phyloP scores from a whole-genome alignment of 78 protist species.

The Guillardia theta region DNA sequence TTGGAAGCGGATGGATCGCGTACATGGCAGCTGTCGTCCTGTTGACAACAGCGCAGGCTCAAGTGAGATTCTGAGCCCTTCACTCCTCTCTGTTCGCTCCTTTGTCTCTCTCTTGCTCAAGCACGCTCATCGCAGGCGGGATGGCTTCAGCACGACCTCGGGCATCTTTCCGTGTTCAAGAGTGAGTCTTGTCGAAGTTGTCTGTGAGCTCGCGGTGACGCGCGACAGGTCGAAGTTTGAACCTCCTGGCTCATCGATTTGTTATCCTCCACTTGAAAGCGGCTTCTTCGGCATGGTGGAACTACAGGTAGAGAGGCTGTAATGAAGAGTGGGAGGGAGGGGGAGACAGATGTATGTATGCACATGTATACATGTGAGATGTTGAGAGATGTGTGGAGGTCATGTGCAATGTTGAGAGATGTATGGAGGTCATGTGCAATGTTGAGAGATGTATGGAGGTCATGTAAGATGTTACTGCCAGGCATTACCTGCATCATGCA shows the following conservation, averaged over 20 bases:
- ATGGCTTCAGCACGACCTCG: slow-evolving; percentile 39
- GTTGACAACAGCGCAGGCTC: neutral
- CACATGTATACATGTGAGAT: too few species aligned
- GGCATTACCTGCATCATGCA: neutral
- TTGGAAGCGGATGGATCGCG: neutral
- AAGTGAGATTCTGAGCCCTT: neutral
- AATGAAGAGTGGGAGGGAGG: too few species aligned
- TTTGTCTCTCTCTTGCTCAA: neutral
- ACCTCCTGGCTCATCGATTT: neutral
- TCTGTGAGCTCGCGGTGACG: neutral
- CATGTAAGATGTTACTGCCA: too few species aligned
- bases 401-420: too few species aligned
- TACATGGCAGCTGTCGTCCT: neutral
- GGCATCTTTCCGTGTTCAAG: slow-evolving; percentile 17
- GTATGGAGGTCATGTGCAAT: too few species aligned
- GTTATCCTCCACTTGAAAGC: slow-evolving; percentile 19
- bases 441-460: too few species aligned
- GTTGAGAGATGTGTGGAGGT: too few species aligned
- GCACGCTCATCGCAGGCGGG: neutral
- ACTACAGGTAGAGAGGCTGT: too few species aligned
- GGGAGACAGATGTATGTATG: too few species aligned
- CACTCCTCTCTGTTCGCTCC: neutral
- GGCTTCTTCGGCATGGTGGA: slow-evolving; percentile 29
- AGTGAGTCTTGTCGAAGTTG: too few species aligned
- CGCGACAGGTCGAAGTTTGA: too few species aligned